A percentile compares a stretch with the other conserved stretches of the same genome.
phyloP scores from a whole-genome alignment of 495 filamentous ascomycete species.

The Filosporella fistucella region DNA sequence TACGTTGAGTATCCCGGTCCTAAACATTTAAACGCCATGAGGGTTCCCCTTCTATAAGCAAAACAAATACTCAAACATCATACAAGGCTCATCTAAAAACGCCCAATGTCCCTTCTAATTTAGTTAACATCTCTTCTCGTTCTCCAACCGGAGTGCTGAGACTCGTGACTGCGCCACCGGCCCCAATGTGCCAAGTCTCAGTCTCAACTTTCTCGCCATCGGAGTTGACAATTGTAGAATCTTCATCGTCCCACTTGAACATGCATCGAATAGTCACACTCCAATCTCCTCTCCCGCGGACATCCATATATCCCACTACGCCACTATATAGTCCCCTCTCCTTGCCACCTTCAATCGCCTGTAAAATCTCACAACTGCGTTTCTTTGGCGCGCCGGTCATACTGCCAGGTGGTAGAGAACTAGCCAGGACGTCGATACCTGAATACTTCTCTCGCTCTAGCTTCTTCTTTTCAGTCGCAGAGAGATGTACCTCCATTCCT shows the following conservation, averaged over 20 bases:
- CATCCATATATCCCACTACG: conserved; percentile 83
- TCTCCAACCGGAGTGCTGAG: conserved; percentile 74
- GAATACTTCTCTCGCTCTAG: conserved; percentile 33
- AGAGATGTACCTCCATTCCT: conserved; percentile 28
- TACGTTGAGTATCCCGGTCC: conserved; percentile 23
- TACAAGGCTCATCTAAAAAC: conserved; percentile 30
- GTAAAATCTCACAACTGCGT: conserved; percentile 77
- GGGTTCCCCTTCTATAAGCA: conserved; percentile 6
- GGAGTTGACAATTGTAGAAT: background rate
- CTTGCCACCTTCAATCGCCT: conserved; percentile 55
- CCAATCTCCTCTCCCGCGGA: conserved; percentile 80
- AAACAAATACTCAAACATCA: background rate
- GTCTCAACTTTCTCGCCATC: conserved; percentile 17
- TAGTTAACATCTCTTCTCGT: conserved; percentile 87
- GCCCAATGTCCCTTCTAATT: conserved; percentile 63
- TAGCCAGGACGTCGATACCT: conserved; percentile 73
- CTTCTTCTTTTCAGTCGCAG: conserved; percentile 19
- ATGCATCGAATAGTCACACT: conserved; percentile 80
- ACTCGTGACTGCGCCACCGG: conserved; percentile 82
- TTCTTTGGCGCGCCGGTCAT: conserved; percentile 98
- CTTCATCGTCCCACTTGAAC: conserved; percentile 61
- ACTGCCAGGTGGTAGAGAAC: conserved; percentile 77
- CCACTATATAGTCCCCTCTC: conserved; percentile 83
- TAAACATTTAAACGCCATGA: background rate
- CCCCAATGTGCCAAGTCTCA: conserved; percentile 76